Percentiles rank a stretch among this genome's conserved stretches.
phyloP scores from a whole-genome alignment of 2,329 filamentous ascomycete genomes.

The Claviceps sp. region DNA sequence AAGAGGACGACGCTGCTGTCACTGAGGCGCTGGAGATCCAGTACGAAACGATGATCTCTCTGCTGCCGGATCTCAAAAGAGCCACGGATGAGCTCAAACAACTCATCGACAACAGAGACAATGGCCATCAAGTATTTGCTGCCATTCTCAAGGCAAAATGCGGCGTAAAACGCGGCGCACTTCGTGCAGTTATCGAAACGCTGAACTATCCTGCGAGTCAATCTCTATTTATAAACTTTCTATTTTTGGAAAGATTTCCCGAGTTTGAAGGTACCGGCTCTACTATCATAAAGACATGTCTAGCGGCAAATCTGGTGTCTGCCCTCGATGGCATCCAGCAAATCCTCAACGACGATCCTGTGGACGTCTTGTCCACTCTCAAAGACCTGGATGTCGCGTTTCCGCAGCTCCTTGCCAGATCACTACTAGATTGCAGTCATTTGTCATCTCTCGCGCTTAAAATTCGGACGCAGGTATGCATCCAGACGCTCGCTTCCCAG shows the following conservation, averaged over 20 bases:
- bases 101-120: not conserved
- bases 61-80: constrained; percentile 1
- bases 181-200: not conserved
- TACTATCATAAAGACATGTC: constrained; percentile 9
- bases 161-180: not conserved
- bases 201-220: not conserved
- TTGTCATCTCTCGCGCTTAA: constrained; percentile 16
- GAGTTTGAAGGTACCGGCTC: too few relatives aligned
- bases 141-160: not conserved
- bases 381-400: constrained; percentile 18
- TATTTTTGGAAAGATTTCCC: constrained; percentile 4
- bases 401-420: constrained; percentile 15
- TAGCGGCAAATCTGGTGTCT: constrained; percentile 22
- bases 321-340: constrained; percentile 17
- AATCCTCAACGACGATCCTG: constrained; percentile 3
- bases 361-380: constrained; percentile 16
- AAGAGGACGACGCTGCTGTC: not conserved
- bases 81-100: constrained; percentile 4
- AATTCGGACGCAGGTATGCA: constrained; percentile 23
- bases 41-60: not conserved
- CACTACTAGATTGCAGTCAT: constrained; percentile 7
- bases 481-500: constrained; percentile 14
- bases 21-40: not conserved
- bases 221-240: constrained; percentile 17
- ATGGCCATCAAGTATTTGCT: not conserved